Base-by-base conservation (phyloP, 768 basidiomycete genomes). In the Russula dissimulans region DNA sequence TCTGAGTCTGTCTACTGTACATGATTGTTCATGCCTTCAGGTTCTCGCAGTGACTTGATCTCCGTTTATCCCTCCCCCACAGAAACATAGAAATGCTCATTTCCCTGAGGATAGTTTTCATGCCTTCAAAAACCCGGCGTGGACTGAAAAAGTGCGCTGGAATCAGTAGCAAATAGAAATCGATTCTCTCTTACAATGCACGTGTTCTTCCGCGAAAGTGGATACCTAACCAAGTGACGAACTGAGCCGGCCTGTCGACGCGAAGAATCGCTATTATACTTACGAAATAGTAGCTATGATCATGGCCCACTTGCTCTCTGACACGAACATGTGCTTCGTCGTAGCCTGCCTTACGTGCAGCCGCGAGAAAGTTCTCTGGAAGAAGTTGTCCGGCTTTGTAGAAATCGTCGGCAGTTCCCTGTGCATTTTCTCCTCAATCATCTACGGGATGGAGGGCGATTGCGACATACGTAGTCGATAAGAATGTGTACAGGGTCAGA, bases 261-360 rank as follows among this genome's bases (percentile, higher is more conserved):
- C 7, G 10, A 18, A 46, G 5, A 17, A n/a, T 18, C 14, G 12
- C 11, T 18, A 45, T 26, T 42, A 39, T 48, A 32, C 77, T 65
- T 67, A 86, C 92, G 68, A 95, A 97, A 73, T 86, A 95, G 70
- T 95, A 95, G 54, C 85, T 84, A 69, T 93, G 89, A 67, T 95
- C 91, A 68, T 95, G 95, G 31, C 84, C 91, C 52, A 85, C 84
- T 47, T 94, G 90, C 61, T 79, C 78, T 64, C 89, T 78, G 22
- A 97, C 88, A 46, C 82, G 76, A 7, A 97, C 89, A 70, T 89
- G 84, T 17, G 80, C 76, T 66, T 88, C 84, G 61, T 84, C 82
- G 66, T 87, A 81, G 4, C 89, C 88, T 6, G 83, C 79, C 60
- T 83, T 80, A 60, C 87, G 79, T 7, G 91, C 87, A 0, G 88